Percentiles rank a stretch among this genome's conserved stretches.
phyloP scores from a whole-genome alignment of 2,329 filamentous ascomycete species.

The Drechslerella stenobrocha region DNA sequence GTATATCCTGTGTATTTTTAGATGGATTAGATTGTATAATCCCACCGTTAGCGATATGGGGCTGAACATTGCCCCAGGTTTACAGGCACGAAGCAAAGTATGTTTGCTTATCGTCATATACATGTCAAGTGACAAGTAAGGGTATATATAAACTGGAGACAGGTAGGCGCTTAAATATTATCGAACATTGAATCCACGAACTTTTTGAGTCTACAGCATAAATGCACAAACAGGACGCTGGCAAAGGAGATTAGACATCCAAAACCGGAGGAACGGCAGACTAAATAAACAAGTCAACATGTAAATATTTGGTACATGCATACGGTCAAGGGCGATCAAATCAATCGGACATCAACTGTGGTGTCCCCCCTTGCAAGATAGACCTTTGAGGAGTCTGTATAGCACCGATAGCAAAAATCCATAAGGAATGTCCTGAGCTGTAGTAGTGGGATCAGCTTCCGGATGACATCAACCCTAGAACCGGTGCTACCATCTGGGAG shows the following conservation, averaged over 20 bases:
- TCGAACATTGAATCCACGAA: no score
- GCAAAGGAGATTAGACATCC: no score
- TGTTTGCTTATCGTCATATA: no score
- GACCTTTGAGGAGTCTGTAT: constrained; percentile 1
- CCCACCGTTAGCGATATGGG: not conserved
- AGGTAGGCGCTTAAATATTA: no score
- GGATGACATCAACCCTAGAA: not conserved
- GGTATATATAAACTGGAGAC: no score
- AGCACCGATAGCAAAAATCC: not conserved
- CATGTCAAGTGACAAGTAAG: no score
- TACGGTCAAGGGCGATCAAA: not conserved
- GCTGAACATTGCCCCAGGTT: no score
- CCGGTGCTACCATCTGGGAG: not conserved
- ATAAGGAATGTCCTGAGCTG: constrained; percentile 6
- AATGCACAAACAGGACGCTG: no score
- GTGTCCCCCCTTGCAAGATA: not conserved
- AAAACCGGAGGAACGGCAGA: no score
- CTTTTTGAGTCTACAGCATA: no score
- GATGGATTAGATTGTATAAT: not conserved
- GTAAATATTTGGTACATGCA: not conserved
- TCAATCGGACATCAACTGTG: constrained; percentile 2
- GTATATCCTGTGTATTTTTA: not conserved
- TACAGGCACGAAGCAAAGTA: no score
- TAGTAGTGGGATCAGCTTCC: constrained; percentile 2
- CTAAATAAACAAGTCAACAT: not conserved